Evolutionary conservation across 441 rosid genomes (phyloP).

Genomic region (Daphne laureola): DNA sequence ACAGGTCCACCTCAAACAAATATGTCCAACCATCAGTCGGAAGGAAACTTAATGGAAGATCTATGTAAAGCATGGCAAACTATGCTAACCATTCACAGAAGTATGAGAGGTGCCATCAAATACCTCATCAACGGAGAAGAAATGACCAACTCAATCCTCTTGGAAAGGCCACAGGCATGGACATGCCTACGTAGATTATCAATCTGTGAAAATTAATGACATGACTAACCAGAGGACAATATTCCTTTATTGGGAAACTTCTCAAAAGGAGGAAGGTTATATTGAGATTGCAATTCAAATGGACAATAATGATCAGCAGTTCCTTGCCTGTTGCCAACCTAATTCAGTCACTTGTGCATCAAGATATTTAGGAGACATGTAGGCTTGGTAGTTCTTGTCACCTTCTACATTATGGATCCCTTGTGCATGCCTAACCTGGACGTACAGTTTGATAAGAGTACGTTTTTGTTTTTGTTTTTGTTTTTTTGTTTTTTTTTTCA

Average conservation of each 20-base stretch:
- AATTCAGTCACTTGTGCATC: slow-evolving; percentile 85
- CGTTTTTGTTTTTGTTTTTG: too few relatives aligned
- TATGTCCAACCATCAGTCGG: too few relatives aligned
- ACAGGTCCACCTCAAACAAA: too few relatives aligned
- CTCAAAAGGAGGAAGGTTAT: background rate
- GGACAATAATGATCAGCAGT: background rate
- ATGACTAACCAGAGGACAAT: background rate
- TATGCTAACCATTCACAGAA: background rate
- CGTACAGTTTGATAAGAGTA: slow-evolving; percentile 41
- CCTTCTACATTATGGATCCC: slow-evolving; percentile 97
- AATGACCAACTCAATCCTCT: slow-evolving; percentile 77
- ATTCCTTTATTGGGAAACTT: background rate
- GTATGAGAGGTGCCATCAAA: slow-evolving; percentile 8
- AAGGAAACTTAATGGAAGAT: too few relatives aligned
- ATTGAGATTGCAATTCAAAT: background rate
- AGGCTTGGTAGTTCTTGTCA: slow-evolving; percentile 80
- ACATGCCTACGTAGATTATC: slow-evolving; percentile 85
- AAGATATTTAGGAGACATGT: slow-evolving; percentile 77
- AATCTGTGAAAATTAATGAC: slow-evolving; percentile 35
- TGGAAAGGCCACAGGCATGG: slow-evolving; percentile 56
- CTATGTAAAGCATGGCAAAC: too few relatives aligned
- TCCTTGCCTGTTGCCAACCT: slow-evolving; percentile 84
- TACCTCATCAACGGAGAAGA: slow-evolving; percentile 83
- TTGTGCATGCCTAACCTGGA: slow-evolving; percentile 98
- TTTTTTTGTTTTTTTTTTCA: too few relatives aligned